phyloP scores from a whole-genome alignment of 129 eudicot species.

The Saposhnikovia divaricata region DNA sequence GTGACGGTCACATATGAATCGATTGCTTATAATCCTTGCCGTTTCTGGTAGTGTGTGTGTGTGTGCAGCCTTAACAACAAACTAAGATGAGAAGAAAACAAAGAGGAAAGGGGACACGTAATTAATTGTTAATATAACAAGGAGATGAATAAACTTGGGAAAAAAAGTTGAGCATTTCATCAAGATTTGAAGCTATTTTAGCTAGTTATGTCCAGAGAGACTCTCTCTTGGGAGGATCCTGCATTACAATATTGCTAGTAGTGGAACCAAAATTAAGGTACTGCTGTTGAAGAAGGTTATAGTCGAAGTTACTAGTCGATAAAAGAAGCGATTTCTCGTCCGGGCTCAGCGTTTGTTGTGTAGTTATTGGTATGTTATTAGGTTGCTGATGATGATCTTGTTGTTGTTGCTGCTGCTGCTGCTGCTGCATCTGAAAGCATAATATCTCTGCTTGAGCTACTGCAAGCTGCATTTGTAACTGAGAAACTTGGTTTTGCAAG shows the following conservation, averaged over 20 bases:
- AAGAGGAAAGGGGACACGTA: neutral
- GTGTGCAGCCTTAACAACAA: too few relatives aligned
- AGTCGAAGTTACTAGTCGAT: slow-evolving; percentile 31
- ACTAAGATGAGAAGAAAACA: neutral
- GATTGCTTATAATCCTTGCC: too few relatives aligned
- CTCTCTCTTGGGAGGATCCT: slow-evolving; percentile 90
- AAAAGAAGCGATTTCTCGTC: slow-evolving; percentile 51
- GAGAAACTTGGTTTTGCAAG: slow-evolving; percentile 82
- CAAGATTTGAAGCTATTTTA: neutral
- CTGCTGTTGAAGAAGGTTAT: slow-evolving; percentile 36
- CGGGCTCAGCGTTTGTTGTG: slow-evolving; percentile 24
- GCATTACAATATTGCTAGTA: slow-evolving; percentile 52
- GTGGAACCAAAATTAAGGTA: slow-evolving; percentile 53
- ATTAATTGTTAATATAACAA: neutral
- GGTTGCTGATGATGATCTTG: slow-evolving; percentile 14
- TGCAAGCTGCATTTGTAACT: slow-evolving; percentile 90
- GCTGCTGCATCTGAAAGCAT: slow-evolving; percentile 90
- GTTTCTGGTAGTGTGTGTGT: too few relatives aligned
- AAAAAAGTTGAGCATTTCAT: slow-evolving; percentile 5
- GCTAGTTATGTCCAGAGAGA: slow-evolving; percentile 73
- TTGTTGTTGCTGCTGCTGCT: neutral
- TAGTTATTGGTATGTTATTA: slow-evolving; percentile 17
- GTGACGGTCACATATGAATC: too few relatives aligned
- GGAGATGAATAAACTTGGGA: neutral
- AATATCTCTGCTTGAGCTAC: slow-evolving; percentile 95